Base-by-base conservation (phyloP, 129 eudicot genomes). In the Tagetes erecta region DNA sequence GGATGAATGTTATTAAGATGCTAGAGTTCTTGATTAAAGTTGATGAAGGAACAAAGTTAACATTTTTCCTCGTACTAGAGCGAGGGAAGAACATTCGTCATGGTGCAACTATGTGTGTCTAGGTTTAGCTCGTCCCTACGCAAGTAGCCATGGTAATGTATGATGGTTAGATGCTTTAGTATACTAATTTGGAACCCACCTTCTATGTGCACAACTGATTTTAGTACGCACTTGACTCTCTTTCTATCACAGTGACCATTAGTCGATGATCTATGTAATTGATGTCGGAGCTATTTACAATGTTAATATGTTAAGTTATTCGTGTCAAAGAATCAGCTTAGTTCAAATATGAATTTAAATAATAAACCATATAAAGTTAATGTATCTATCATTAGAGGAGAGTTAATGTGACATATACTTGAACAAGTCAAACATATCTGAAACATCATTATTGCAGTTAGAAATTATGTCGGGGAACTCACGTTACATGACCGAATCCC, bases 121-220 rank as follows among this genome's bases (percentile, higher is more conserved):
- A 64, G 39, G 50, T 39, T 39, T 38, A 13, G 70, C 49, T 56
- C 67, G 67, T 8, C 41, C 40, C n/a, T 2, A n/a, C 41, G 2
- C 76, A 20, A 72, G 30, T 53, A 71, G 39, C 38, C 52, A 71
- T 71, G 6, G 38, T 70, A 53, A 38, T 8, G 1, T 59, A 59
- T 10, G 57, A 33, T 34, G 64, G 8, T 73, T 31, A 72, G 67
- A 40, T 30, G 56, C 30, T 56, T 30, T n/a, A 60, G 34, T 72
- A 36, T 36, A 52, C 5, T 36, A 52, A 69, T 49, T 70, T 51
- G 44, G 64, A 27, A 55, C 49, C 65, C 20, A 40, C 76, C 75
- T 71, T 71, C 52, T 71, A 56, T 42, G 76, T 11, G 33, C 68
- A 57, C 68, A 71, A 40, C 45, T 7, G 2, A 33, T 57, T 58